These are phyloP conservation scores for Conticribra guillardii DNA, from an alignment of 108 stramenopile species.

Conservation along the genomic window DNA sequence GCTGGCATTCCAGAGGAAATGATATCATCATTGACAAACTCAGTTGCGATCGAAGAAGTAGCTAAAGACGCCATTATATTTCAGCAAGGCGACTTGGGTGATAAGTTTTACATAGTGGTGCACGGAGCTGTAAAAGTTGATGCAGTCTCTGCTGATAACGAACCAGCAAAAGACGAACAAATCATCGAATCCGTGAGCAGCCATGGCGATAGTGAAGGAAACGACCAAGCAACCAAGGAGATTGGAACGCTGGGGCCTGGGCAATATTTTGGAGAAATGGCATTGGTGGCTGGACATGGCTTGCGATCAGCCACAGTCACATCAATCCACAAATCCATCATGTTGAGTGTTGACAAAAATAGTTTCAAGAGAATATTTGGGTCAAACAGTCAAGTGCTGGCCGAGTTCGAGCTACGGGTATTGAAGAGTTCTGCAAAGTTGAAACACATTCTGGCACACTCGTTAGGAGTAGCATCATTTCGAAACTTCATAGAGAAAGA, in stretches of 20 bases:
- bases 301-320: conserved; percentile 51
- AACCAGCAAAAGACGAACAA: neutral
- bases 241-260: conserved; percentile 81
- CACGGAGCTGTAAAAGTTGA: conserved; percentile 53
- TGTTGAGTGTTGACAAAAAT: conserved; percentile 52
- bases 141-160: conserved; percentile 6
- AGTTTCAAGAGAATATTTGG: conserved; percentile 53
- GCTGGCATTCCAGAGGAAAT: conserved; percentile 49
- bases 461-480: conserved; percentile 38
- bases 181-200: neutral
- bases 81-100: conserved; percentile 54
- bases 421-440: conserved; percentile 44
- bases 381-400: conserved; percentile 26
- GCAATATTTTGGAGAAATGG: conserved; percentile 88
- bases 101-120: conserved; percentile 58
- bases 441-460: conserved; percentile 45
- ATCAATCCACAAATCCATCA: conserved; percentile 45
- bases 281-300: conserved; percentile 58
- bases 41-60: conserved; percentile 47
- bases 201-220: conserved; percentile 9
- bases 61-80: conserved; percentile 49
- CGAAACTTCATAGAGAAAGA: conserved; percentile 41
- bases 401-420: conserved; percentile 53
- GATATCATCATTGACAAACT: conserved; percentile 31
- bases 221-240: neutral